These are phyloP conservation scores for Beta vulgaris DNA, from an alignment of 148 eudicot species.

Conservation along the genomic window DNA sequence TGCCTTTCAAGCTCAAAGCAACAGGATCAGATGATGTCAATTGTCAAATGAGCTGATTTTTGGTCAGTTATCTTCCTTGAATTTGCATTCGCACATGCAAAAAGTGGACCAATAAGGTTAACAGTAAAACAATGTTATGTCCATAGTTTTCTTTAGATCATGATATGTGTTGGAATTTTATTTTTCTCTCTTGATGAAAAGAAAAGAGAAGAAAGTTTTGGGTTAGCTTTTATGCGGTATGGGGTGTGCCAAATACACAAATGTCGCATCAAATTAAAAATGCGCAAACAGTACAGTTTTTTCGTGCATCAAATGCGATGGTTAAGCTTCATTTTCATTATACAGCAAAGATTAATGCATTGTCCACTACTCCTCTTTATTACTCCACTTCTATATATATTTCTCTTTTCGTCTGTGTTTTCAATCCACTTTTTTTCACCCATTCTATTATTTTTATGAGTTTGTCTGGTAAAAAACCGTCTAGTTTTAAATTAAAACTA, in stretches of 20 bases:
- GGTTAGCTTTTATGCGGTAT: constrained; percentile 4
- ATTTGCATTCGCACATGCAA: constrained; percentile 1
- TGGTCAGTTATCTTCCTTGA: neutral
- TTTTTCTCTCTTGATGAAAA: neutral
- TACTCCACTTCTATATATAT: neutral
- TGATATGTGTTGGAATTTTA: neutral
- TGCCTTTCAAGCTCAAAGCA: neutral
- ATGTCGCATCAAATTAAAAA: constrained; percentile 24
- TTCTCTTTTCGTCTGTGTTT: too few species aligned
- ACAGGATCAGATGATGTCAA: neutral
- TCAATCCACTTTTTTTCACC: too few species aligned
- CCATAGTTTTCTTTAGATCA: neutral
- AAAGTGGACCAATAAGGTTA: neutral
- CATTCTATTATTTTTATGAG: too few species aligned
- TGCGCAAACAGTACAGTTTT: constrained; percentile 15
- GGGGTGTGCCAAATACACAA: constrained; percentile 20
- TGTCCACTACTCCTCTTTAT: constrained; percentile 27
- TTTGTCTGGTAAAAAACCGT: too few species aligned
- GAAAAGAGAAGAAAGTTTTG: neutral
- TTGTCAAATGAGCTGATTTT: neutral
- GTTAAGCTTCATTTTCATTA: constrained; percentile 19
- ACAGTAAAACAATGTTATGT: neutral
- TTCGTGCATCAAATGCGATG: constrained; percentile 27
- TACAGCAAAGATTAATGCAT: constrained; percentile 23
- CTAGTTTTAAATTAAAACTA: too few species aligned